Evolutionary conservation across 2,329 filamentous ascomycete genomes (phyloP).

Genomic region (Sodiomyces alkalinus): DNA sequence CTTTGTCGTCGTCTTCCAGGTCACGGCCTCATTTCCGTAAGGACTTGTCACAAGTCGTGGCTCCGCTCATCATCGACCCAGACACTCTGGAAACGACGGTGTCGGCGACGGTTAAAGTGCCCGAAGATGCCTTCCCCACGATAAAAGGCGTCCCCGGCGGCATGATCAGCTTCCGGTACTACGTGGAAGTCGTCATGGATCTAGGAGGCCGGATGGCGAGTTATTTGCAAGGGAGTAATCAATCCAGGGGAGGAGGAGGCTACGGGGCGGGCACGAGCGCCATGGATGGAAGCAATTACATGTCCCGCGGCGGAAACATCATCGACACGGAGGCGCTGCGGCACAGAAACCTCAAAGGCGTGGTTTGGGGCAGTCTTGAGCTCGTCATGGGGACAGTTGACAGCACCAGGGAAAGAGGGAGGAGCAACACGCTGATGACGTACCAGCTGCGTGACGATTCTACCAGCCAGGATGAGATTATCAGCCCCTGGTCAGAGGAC

Average conservation of each 20-base stretch:
- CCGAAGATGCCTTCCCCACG: constrained; percentile 82
- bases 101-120: constrained; percentile 70
- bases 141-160: constrained; percentile 79
- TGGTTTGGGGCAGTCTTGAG: constrained; percentile 78
- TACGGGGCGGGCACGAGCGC: constrained; percentile 10
- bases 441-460: constrained; percentile 11
- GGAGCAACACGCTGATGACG: constrained; percentile 9
- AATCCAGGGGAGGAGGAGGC: constrained; percentile 26
- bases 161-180: constrained; percentile 92
- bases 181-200: constrained; percentile 84
- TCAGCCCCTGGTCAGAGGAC: constrained; percentile 8
- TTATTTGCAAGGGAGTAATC: constrained; percentile 51
- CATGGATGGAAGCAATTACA: constrained; percentile 24
- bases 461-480: constrained; percentile 17
- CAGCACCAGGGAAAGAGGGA: constrained; percentile 28
- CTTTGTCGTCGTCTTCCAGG: constrained; percentile 69
- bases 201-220: constrained; percentile 71
- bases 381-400: constrained; percentile 77
- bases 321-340: constrained; percentile 77
- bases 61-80: constrained; percentile 79
- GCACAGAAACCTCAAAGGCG: constrained; percentile 79
- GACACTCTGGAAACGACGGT: constrained; percentile 62
- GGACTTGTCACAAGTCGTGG: constrained; percentile 78
- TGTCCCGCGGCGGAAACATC: constrained; percentile 51
- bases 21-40: constrained; percentile 92